Evolutionary conservation across 345 rosid genomes (phyloP), one percentile per base, ranked within the genome.

Genomic region (Boechera retrofracta): DNA sequence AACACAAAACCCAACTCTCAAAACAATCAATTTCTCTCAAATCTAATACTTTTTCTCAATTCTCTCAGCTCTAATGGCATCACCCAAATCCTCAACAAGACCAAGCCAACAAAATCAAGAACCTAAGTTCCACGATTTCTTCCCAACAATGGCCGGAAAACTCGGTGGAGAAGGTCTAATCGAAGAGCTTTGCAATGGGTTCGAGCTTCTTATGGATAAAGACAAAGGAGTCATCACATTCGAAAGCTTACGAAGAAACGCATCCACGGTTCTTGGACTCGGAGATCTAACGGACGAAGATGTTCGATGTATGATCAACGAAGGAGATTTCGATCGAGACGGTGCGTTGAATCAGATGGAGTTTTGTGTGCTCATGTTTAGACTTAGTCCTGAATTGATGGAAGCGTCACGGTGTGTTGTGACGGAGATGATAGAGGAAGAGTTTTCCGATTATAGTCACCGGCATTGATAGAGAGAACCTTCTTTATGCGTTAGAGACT

Each of bases 301-400:
- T 42, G 82, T 91, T 0, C 76, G 82, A 59, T 77, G 63, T 12
- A 89, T 91, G 98, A 56, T 94, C 62, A 76, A 70, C 65, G 94
- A 92, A 83, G 96, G 97, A 3, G 97, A 89, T 68, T 79, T 84
- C 39, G 96, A 92, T 61, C 80, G 96, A 0, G 96, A 92, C 55
- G 94, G 93, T 2, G 91, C 85, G 7, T 86, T 92, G 54, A 92
- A 69, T 74, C 96, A 90, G 86, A 90, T 88, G 97, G 96, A 92
- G 89, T 92, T 92, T 63, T 92, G 96, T 74, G 96, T 92, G n/a
- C 80, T 92, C 78, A 92, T 92, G 96, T 88, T 92, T 65, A 83
- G 96, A 82, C 83, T 92, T 68, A 90, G 97, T 53, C 96, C 96
- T 61, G 91, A 88, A 12, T 73, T 89, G 82, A 92, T 92, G 97